Base-by-base conservation (phyloP, 441 rosid species). In the Erodium moschatum region DNA sequence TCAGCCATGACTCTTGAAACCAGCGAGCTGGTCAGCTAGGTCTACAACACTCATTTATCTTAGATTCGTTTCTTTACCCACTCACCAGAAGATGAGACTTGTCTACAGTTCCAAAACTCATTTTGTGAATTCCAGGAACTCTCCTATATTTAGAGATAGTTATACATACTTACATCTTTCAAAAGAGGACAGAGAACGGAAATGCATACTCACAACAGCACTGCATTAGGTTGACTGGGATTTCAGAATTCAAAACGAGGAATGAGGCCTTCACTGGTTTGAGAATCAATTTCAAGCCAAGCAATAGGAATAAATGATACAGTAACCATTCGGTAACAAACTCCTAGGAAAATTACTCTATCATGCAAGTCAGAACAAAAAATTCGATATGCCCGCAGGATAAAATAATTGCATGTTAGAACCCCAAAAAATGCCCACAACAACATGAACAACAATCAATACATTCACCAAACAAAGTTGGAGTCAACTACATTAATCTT, bases 41-140 rank as follows among this genome's bases (percentile, higher is more conserved):
- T 20, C 50, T 52, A 42, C 15, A 40, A 9, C 3, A 66, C 56
- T 20, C 6, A 19, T 29, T 66, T 9, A 19, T 29, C n/a, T 66
- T 42, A 52, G 58, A n/a, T 42, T 15, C 20, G 64, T 6, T 46
- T 0, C 10, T n/a, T 31, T 48, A 64, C 29, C 44, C 31, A 48
- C 16, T 64, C 64, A 64, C 20, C 60, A 52, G 20, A 52, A 52
- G 60, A 52, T n/a, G 60, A 15, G 60, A 7, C 19, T 52, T 52
- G 6, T n/a, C 19, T n/a, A n/a, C 60, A n/a, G 20, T 6, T 52
- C 60, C 7, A 16, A 52, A 52, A n/a, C 20, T 52, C 20, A 52
- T 52, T 52, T 52, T n/a, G 60, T 52, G 60, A 15, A 16, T 52
- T 16, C 60, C 13, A 11, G 60, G 16, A 46, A 46, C 15, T 3